Base-by-base conservation (phyloP, 306 rosid species). In the Cicer bijugum region DNA sequence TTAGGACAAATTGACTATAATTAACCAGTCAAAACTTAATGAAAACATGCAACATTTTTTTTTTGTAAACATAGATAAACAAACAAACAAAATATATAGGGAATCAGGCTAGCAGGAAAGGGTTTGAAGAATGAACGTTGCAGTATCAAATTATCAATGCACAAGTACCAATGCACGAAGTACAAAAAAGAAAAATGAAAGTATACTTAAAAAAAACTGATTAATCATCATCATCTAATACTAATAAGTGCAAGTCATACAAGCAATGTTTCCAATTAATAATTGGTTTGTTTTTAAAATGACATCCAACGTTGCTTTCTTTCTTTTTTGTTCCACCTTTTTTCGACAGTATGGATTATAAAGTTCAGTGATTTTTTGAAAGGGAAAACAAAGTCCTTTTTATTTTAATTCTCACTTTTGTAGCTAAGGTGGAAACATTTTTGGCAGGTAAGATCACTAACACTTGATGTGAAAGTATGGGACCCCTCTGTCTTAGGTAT, bases 401-500 rank as follows among this genome's bases (percentile, higher is more conserved):
- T 50, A 10, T 72, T 65, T 64, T 15, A 42, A 51, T 69, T 44
- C 72, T 72, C 58, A 71, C 63, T 68, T 67, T 74, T 77, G 51
- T 40, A 66, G 50, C 82, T 80, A 37, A 75, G 70, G 72, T 78
- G 20, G 72, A 71, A 71, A 63, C 19, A 47, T 76, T 50, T 76
- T 67, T 57, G 75, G 82, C 89, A 91, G 97, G 91, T 91, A 69
- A 78, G 97, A 71, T 91, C 97, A 12, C 78, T 91, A 61, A 87
- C 92, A 63, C 97, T 89, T 60, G 97, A 91, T 87, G 97, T 91
- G 72, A 91, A 91, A 86, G 91, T 83, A 44, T 91, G 97, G 97
- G 90, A 91, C 40, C 61, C 86, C 59, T 80, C 87, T 45, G 90
- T 91, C 67, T 50, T 91, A 74, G 64, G 76, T 51, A 73, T 91